Conservation (phyloP, 768 basidiomycete genomes). For the Pleurotus giganteus region DNA sequence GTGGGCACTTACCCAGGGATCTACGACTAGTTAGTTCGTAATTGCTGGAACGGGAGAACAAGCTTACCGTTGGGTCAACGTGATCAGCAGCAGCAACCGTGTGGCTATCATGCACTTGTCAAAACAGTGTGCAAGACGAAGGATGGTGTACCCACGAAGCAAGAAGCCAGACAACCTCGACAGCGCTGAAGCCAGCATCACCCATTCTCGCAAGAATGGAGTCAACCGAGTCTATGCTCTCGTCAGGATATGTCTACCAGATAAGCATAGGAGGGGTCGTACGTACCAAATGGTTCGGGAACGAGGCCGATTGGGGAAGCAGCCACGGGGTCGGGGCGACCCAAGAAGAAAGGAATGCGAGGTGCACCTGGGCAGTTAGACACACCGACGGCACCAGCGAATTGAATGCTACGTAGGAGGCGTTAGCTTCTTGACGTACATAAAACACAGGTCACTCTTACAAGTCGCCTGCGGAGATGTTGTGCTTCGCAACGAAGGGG, state of each 20-base stretch:
- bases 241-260: too few species aligned
- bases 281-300: slow-evolving; percentile 21
- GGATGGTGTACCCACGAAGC: slow-evolving; percentile 13
- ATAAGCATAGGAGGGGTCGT: too few species aligned
- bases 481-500: slow-evolving; percentile 31
- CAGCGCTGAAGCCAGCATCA: slow-evolving; percentile 12
- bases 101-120: slow-evolving; percentile 9
- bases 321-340: slow-evolving; percentile 18
- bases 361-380: slow-evolving; percentile 34
- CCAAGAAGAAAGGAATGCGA: slow-evolving; percentile 24
- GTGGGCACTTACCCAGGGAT: slow-evolving; percentile 14
- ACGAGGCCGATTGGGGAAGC: slow-evolving; percentile 16
- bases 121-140: neutral
- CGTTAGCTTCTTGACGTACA: neutral
- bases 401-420: slow-evolving; percentile 27
- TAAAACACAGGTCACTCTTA: slow-evolving; percentile 13
- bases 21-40: slow-evolving; percentile 1
- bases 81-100: slow-evolving; percentile 18
- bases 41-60: neutral
- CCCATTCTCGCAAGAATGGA: slow-evolving; percentile 16
- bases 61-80: slow-evolving; percentile 17
- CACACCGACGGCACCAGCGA: slow-evolving; percentile 34
- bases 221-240: slow-evolving; percentile 16
- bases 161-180: slow-evolving; percentile 16
- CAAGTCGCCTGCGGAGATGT: slow-evolving; percentile 37